Evolutionary conservation across 768 basidiomycete species (phyloP), one percentile per base, ranked within the genome.

Genomic region (Solioccasus polychromus): DNA sequence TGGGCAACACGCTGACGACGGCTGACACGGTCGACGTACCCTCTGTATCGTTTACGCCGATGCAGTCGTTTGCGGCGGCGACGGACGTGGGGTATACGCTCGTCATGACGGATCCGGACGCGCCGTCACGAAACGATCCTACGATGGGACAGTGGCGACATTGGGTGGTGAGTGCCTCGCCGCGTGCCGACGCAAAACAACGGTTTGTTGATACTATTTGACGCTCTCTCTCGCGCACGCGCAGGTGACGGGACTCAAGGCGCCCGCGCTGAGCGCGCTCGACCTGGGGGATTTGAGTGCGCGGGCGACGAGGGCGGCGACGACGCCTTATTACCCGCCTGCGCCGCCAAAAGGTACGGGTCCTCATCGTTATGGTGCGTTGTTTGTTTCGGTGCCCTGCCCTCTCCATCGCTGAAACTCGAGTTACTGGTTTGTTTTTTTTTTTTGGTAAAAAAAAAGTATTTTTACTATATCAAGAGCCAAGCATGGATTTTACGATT

Each of bases 381-480:
- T 15, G 14, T 31, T 15, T n/a, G n/a, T n/a, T n/a, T n/a, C n/a
- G n/a, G n/a, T n/a, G n/a, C n/a, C n/a, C n/a, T n/a, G n/a, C n/a
- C n/a, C n/a, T n/a, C n/a, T n/a, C n/a, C n/a, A n/a, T n/a, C n/a
- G n/a, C n/a, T n/a, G n/a, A n/a, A n/a, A n/a, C n/a, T n/a, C n/a
- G n/a, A n/a, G n/a, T n/a, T n/a, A n/a, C n/a, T n/a, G n/a, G n/a
- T n/a, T n/a, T n/a, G n/a, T 28, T 7, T 12, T 7, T 28, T 28
- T 28, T 28, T n/a, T n/a, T n/a, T n/a, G n/a, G n/a, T n/a, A n/a
- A 29, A 4, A n/a, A 9, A 4, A 6, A 20, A 73, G 83, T 72
- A 11, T 79, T 85, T 60, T 62, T 85, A 8, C 68, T 85, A 8
- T 85, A 79, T 55, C 70, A 79, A 52, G 83, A 85, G 53, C 82